Evolutionary conservation across 176 grass and related monocot species (phyloP).

Genomic region (Raddia distichophylla): DNA sequence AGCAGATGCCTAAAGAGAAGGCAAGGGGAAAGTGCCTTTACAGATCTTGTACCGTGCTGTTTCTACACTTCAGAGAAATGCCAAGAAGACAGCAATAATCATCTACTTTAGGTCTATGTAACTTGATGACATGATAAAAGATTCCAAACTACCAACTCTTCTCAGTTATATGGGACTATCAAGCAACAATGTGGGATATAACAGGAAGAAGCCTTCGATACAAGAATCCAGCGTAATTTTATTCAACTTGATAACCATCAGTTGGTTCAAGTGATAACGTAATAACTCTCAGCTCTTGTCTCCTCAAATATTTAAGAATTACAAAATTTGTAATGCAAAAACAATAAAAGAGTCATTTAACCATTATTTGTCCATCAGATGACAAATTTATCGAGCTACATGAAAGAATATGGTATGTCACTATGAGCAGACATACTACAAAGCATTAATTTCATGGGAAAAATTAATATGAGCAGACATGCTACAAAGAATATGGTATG

Average conservation of each 20-base stretch:
- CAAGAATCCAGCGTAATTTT: slow-evolving; percentile 30
- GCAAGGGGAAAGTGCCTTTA: slow-evolving; percentile 10
- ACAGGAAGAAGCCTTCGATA: neutral
- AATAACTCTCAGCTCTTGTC: neutral
- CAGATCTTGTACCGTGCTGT: slow-evolving; percentile 23
- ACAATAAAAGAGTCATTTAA: neutral
- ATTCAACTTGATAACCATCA: slow-evolving; percentile 28
- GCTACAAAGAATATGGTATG: too few relatives aligned
- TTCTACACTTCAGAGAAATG: neutral
- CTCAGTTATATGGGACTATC: neutral
- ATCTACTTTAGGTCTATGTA: neutral
- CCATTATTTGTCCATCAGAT: neutral
- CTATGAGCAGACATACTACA: neutral
- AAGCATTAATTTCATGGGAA: neutral
- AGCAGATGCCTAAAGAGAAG: neutral
- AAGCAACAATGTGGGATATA: neutral
- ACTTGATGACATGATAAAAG: neutral
- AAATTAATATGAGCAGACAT: too few relatives aligned
- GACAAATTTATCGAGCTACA: neutral
- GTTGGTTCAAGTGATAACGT: neutral
- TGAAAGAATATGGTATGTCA: neutral
- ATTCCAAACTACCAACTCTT: neutral
- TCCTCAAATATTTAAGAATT: slow-evolving; percentile 29
- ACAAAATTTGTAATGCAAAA: slow-evolving; percentile 16
- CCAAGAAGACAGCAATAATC: neutral